These are phyloP conservation scores for Sanghuangporus weigelae DNA, from an alignment of 1,284 basidiomycete genomes.

Conservation along the genomic window DNA sequence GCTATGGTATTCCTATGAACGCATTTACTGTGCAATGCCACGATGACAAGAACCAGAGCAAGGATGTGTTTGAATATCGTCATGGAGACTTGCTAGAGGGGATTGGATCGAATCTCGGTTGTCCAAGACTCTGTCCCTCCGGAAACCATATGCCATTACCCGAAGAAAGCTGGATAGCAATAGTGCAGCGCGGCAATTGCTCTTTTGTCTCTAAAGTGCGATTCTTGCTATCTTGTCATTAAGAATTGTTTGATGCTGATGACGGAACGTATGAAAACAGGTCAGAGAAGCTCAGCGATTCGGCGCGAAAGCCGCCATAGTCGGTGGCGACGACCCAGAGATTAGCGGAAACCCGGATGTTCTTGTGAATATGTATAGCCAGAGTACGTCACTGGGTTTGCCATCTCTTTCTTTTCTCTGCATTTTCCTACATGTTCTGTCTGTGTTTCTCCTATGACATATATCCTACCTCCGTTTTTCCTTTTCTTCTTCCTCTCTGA, in stretches of 20 bases:
- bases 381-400: constrained; percentile 42
- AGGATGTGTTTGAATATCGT: not conserved
- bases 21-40: constrained; percentile 59
- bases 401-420: constrained; percentile 1
- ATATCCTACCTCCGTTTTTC: not conserved
- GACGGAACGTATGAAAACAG: not conserved
- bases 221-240: not conserved
- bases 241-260: constrained; percentile 10
- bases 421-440: not conserved
- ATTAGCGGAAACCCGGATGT: constrained; percentile 65
- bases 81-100: not conserved
- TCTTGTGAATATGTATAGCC: constrained; percentile 89
- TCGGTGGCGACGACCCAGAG: constrained; percentile 73
- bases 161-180: constrained; percentile 75
- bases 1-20: constrained; percentile 73
- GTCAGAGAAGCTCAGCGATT: constrained; percentile 72
- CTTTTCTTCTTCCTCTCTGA: not conserved
- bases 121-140: constrained; percentile 55
- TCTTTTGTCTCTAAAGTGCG: constrained; percentile 78
- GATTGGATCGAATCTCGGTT: constrained; percentile 43
- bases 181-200: constrained; percentile 82
- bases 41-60: constrained; percentile 22
- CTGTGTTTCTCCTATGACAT: not conserved
- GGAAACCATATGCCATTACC: constrained; percentile 49
- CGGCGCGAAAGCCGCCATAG: constrained; percentile 84